A percentile compares a stretch with the other conserved stretches of the same genome.
phyloP scores from a whole-genome alignment of 495 filamentous ascomycete species.

The Penicillium ochrochloron region DNA sequence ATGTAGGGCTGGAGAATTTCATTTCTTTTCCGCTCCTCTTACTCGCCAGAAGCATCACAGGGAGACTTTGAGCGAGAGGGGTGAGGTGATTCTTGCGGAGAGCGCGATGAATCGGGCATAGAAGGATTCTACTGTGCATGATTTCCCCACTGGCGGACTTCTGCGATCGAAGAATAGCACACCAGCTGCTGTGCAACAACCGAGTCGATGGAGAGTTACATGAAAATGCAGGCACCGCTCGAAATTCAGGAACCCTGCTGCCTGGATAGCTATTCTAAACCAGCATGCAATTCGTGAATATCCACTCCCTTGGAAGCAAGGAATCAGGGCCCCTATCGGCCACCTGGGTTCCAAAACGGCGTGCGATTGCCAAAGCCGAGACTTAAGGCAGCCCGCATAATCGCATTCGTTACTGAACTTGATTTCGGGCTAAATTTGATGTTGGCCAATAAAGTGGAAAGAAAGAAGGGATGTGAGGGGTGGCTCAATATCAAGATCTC shows the following conservation, averaged over 20 bases:
- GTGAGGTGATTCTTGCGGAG: not conserved
- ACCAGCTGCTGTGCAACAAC: conserved; percentile 4
- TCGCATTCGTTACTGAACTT: not conserved
- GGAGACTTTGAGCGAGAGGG: conserved; percentile 1
- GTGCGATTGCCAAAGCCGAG: not conserved
- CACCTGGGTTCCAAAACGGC: not conserved
- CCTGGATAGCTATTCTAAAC: not conserved
- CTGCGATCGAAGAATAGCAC: not conserved
- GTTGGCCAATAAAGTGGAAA: conserved; percentile 8
- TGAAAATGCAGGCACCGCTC: not conserved
- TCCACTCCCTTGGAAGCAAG: not conserved
- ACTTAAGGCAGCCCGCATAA: not conserved
- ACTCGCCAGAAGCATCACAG: conserved; percentile 2
- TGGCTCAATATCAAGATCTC: conserved; percentile 12
- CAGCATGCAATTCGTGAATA: not conserved
- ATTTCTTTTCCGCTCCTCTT: not conserved
- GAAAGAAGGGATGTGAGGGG: not conserved
- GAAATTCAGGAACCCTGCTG: not conserved
- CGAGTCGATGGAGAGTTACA: not conserved
- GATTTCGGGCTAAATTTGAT: not conserved
- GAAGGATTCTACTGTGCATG: conserved; percentile 2
- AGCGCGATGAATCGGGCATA: not conserved
- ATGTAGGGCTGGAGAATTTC: not conserved
- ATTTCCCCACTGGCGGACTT: conserved; percentile 5
- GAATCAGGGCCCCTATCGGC: not conserved